phyloP scores from a whole-genome alignment of 495 filamentous ascomycete species.

The Cercophora sp. region DNA sequence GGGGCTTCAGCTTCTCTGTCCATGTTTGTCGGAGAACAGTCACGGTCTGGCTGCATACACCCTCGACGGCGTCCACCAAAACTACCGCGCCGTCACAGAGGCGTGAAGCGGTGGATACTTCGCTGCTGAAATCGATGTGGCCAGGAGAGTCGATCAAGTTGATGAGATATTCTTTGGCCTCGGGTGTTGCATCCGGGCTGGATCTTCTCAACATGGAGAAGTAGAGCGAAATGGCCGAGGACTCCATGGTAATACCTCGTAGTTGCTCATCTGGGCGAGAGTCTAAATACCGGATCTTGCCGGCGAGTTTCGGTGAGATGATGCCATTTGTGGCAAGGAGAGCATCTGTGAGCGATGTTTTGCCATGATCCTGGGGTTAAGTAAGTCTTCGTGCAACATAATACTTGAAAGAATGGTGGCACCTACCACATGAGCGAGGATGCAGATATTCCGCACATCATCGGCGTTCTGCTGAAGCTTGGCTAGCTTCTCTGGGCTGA shows the following conservation, averaged over 20 bases:
- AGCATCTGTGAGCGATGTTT: slow-evolving; percentile 94
- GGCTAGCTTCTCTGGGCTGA: slow-evolving; percentile 80
- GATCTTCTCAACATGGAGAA: slow-evolving; percentile 79
- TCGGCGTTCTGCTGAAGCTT: slow-evolving; percentile 78
- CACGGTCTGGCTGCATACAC: slow-evolving; percentile 96
- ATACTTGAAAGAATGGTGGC: neutral
- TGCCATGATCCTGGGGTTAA: slow-evolving; percentile 76
- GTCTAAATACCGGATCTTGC: slow-evolving; percentile 97
- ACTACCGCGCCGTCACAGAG: slow-evolving; percentile 94
- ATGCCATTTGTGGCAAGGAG: slow-evolving; percentile 99
- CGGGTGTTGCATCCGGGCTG: slow-evolving; percentile 62
- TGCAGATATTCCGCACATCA: slow-evolving; percentile 93
- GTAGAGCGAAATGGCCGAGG: slow-evolving; percentile 93
- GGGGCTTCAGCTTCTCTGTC: slow-evolving; percentile 91
- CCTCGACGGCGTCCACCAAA: slow-evolving; percentile 96
- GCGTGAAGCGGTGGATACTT: slow-evolving; percentile 92
- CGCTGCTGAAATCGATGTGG: slow-evolving; percentile 97
- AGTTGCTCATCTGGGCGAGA: slow-evolving; percentile 95
- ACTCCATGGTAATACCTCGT: slow-evolving; percentile 98
- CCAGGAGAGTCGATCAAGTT: slow-evolving; percentile 98
- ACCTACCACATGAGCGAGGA: slow-evolving; percentile 77
- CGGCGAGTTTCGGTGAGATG: slow-evolving; percentile 94
- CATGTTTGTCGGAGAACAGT: slow-evolving; percentile 93
- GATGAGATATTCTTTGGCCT: slow-evolving; percentile 84
- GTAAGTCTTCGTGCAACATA: neutral